These are phyloP conservation scores for Hyaloscypha finlandica DNA, from an alignment of 495 filamentous ascomycete genomes.

Conservation along the genomic window DNA sequence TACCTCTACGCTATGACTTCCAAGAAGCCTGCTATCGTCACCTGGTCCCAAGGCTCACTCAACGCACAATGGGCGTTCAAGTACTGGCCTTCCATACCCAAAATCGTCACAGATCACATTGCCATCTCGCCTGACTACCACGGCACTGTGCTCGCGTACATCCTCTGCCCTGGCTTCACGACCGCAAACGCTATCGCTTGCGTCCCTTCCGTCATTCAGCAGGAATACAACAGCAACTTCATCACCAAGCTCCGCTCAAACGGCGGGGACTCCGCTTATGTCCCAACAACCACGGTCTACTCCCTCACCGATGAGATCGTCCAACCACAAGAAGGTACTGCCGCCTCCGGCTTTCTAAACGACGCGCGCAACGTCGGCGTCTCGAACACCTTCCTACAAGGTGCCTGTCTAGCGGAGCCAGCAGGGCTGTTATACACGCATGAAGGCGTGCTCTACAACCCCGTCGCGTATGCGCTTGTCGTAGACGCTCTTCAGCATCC, in stretches of 20 bases:
- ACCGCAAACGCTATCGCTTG: conserved; percentile 11
- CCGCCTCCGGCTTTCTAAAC: conserved; percentile 44
- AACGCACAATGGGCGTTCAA: conserved; percentile 53
- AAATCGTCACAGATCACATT: conserved; percentile 42
- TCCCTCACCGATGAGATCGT: conserved; percentile 48
- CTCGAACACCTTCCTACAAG: conserved; percentile 48
- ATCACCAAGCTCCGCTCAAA: conserved; percentile 39
- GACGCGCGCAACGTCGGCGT: conserved; percentile 43
- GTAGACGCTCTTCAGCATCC: conserved; percentile 45
- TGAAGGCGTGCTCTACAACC: conserved; percentile 47
- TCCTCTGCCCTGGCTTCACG: conserved; percentile 33
- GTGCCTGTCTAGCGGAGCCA: conserved; percentile 37
- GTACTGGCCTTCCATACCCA: conserved; percentile 51
- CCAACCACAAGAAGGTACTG: conserved; percentile 43
- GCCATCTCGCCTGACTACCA: conserved; percentile 49
- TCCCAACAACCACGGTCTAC: conserved; percentile 52
- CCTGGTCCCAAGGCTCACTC: conserved; percentile 53
- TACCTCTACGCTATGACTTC: conserved; percentile 45
- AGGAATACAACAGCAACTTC: conserved; percentile 45
- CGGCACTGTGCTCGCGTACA: conserved; percentile 39
- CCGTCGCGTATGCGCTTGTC: conserved; percentile 44
- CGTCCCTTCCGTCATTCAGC: conserved; percentile 43
- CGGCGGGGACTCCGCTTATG: conserved; percentile 50
- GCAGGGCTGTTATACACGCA: conserved; percentile 47
- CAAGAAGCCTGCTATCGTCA: conserved; percentile 41